Base-by-base conservation (phyloP, 108 stramenopile species). In the Nitzschia sp. region DNA sequence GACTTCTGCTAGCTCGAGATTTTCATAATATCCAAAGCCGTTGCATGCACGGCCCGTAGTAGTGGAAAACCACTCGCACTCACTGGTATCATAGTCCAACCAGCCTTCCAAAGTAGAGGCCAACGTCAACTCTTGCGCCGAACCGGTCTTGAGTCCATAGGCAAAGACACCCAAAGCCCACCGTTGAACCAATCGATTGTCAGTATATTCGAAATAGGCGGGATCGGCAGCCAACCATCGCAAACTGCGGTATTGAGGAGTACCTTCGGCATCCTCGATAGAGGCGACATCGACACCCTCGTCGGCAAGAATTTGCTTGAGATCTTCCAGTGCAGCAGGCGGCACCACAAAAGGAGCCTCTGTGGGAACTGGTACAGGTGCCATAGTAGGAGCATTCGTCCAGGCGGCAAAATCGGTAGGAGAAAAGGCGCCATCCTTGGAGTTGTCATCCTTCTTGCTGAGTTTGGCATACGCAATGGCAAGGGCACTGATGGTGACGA, bases 41-140 rank as follows among this genome's bases (percentile, higher is more conserved):
- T 69, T 57, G 41, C 75, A 76, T 34, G 52, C 55, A 41, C 26
- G 17, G n/a, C 53, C 37, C 0, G 50, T 12, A 14, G 24, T 24
- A 20, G 67, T 57, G 15, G 63, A 57, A 40, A 70, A 69, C 75
- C 75, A 76, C 9, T 56, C 53, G 41, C 75, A 76, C 40, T 76
- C 75, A 39, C 70, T 57, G 34, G 68, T 58, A 56, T 62, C 43
- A 39, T 76, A 76, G 3, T 50, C 42, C 53, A 69, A 11, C 74
- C 74, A 75, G 11, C 44, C 61, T n/a, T 22, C 42, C 3, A 65
- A 41, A 24, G 37, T 14, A 8, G 10, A 43, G 29, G 25, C 44
- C 43, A 22, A 39, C 3, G 53, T n/a, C 14, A 12, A 42, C 39
- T 17, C 3, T 24, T 17, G n/a, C 40, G 34, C 51, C 44, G 22